Evolutionary conservation across 768 basidiomycete species (phyloP).

Genomic region (Tricholoma furcatifolium): DNA sequence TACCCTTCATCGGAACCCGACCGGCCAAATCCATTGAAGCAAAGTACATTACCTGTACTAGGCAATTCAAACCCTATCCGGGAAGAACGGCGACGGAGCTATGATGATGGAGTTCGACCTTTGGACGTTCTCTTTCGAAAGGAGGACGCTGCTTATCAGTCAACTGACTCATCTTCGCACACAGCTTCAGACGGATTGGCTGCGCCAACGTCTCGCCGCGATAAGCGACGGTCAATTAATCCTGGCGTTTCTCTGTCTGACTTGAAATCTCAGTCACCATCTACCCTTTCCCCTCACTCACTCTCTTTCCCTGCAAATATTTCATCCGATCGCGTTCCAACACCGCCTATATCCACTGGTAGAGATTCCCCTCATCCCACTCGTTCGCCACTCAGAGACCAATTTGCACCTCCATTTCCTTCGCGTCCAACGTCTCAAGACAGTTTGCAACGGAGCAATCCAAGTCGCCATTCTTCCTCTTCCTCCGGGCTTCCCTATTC

Average conservation of each 20-base stretch:
- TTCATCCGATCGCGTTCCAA: conserved; percentile 23
- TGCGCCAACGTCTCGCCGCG: conserved; percentile 35
- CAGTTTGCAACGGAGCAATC: conserved; percentile 25
- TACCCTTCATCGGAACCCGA: conserved; percentile 16
- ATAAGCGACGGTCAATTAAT: conserved; percentile 51
- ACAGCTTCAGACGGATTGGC: conserved; percentile 28
- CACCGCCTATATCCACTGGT: conserved; percentile 22
- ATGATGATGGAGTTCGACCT: conserved; percentile 45
- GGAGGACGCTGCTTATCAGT: conserved; percentile 16
- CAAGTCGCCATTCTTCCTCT: conserved; percentile 22
- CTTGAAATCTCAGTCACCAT: conserved; percentile 24
- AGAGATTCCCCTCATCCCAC: conserved; percentile 23
- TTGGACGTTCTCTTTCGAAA: conserved; percentile 36
- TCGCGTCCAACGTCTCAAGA: conserved; percentile 31
- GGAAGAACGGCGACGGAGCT: conserved; percentile 37
- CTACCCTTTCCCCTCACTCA: conserved; percentile 31
- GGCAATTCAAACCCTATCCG: conserved; percentile 17
- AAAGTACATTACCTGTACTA: conserved; percentile 41
- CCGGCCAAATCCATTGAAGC: conserved; percentile 28
- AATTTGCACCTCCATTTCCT: conserved; percentile 19
- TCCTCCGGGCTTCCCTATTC: conserved; percentile 17
- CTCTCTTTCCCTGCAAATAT: conserved; percentile 22
- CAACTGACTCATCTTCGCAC: conserved; percentile 16
- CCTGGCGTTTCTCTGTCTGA: conserved; percentile 38
- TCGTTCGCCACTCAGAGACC: conserved; percentile 32